phyloP scores from a whole-genome alignment of 768 basidiomycete genomes.

The Serendipita sp. region DNA sequence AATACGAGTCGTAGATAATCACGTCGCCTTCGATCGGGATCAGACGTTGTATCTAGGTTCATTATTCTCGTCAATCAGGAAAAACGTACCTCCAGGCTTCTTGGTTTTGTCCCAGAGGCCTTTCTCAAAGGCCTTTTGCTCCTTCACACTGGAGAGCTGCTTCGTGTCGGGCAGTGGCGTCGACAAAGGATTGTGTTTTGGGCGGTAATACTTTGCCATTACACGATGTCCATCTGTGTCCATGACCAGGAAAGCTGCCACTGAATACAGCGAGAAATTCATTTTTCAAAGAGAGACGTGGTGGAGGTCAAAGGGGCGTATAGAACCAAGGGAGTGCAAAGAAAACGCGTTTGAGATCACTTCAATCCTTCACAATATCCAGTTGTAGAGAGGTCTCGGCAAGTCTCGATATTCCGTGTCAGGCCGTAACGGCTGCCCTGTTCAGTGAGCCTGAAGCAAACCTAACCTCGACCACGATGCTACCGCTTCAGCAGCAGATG shows the following conservation, averaged over 20 bases:
- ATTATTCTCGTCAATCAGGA: background rate
- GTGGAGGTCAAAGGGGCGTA: background rate
- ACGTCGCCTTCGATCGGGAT: slow-evolving; percentile 57
- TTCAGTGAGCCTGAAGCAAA: background rate
- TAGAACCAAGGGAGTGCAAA: no score
- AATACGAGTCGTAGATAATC: slow-evolving; percentile 73
- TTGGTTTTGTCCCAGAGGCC: slow-evolving; percentile 91
- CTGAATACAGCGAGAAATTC: slow-evolving; percentile 77
- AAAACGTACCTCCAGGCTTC: slow-evolving; percentile 63
- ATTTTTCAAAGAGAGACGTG: background rate
- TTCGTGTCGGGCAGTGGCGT: slow-evolving; percentile 28
- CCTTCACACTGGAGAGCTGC: slow-evolving; percentile 56
- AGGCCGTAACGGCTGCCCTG: no score
- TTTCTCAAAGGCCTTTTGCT: slow-evolving; percentile 92
- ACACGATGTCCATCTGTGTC: slow-evolving; percentile 93
- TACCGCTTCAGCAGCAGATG: slow-evolving; percentile 5
- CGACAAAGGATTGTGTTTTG: slow-evolving; percentile 24
- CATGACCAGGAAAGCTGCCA: slow-evolving; percentile 76
- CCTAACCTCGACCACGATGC: slow-evolving; percentile 4
- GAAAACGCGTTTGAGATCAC: background rate
- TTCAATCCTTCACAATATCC: background rate
- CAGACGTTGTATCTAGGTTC: background rate
- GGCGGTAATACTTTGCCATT: slow-evolving; percentile 85
- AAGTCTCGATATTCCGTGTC: background rate
- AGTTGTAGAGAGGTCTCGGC: background rate